Evolutionary conservation across 352 stramenopile genomes (phyloP), one percentile per base, ranked within the genome.

Genomic region (Phytopythium sindhum): DNA sequence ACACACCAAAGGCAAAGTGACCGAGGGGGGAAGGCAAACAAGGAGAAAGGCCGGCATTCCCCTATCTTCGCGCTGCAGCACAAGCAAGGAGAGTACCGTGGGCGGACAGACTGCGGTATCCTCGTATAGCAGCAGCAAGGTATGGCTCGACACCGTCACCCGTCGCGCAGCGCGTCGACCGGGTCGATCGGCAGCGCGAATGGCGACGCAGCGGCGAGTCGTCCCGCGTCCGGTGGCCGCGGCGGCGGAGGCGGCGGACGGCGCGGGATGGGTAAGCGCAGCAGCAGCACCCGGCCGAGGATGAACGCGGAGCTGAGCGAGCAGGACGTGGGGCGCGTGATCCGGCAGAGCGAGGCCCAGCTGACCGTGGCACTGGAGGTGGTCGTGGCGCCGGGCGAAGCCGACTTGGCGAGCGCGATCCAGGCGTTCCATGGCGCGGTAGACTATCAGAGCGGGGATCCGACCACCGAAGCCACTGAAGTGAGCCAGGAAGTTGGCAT

Each of bases 301-400:
- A 52, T 59, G 6, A 60, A 57, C 15, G 45, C 37, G 41, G 63
- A 78, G 44, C 63, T 23, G 44, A 61, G 58, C 28, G 70, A 70
- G 23, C 64, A 72, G 31, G 67, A 80, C 33, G 57, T 76, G 1
- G 50, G 55, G 31, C 70, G 63, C 57, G 65, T 39, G 28, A 71
- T 77, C 57, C 62, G 70, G 28, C 53, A 64, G 26, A 78, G 73
- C 28, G 33, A 53, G 19, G 37, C 67, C 37, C 73, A 65, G 15
- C 61, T 81, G 48, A 63, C 57, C 21, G 68, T 81, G 55, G 14
- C 44, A 19, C 65, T 81, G 24, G 54, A 72, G 62, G 23, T 78
- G 24, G 54, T 17, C 5, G 33, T 41, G 12, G 44, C 31, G 51
- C 23, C 67, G 15, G 55, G 39, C n/a, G 53, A 60, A 39, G 9